Percentiles rank a stretch among this genome's conserved stretches.
Conservation (phyloP, 75 land plant genomes). For the Picea glauca region DNA sequence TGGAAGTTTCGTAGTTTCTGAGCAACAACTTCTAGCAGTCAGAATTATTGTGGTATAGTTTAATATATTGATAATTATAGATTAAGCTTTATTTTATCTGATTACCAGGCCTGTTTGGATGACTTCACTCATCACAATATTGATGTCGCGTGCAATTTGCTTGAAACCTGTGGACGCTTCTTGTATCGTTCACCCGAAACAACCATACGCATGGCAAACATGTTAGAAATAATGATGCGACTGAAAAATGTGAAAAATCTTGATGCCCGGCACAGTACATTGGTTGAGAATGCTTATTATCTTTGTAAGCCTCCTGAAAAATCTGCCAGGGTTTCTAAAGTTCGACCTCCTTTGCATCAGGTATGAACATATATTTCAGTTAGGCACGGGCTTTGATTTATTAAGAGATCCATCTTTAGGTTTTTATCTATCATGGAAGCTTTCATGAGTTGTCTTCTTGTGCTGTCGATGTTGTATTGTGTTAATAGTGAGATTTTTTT, state of each 20-base stretch:
- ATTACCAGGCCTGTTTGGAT: constrained; percentile 85
- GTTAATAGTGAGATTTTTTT: neutral
- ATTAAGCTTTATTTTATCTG: neutral
- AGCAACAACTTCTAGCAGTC: too few species aligned
- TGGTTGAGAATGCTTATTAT: constrained; percentile 99
- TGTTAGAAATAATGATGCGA: constrained; percentile 98
- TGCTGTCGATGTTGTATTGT: neutral
- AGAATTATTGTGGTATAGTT: neutral
- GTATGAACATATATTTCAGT: constrained; percentile 20
- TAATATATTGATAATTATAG: neutral
- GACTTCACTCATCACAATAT: constrained; percentile 98
- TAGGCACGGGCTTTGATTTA: neutral
- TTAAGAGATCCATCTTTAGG: neutral
- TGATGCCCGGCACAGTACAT: constrained; percentile 95
- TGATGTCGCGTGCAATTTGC: constrained; percentile 98
- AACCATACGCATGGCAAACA: constrained; percentile 87
- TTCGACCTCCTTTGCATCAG: constrained; percentile 97
- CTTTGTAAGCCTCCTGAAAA: constrained; percentile 97
- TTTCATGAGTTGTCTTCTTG: neutral
- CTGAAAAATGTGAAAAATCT: constrained; percentile 98
- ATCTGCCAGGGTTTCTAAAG: constrained; percentile 91
- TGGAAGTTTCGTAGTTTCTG: too few species aligned
- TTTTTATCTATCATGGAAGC: too few species aligned
- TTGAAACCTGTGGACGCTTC: constrained; percentile 97
- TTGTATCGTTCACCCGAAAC: constrained; percentile 96